A percentile compares a stretch with the other conserved stretches of the same genome.
These are phyloP conservation scores for Datisca glomerata DNA, from an alignment of 306 rosid species.

Conservation along the genomic window DNA sequence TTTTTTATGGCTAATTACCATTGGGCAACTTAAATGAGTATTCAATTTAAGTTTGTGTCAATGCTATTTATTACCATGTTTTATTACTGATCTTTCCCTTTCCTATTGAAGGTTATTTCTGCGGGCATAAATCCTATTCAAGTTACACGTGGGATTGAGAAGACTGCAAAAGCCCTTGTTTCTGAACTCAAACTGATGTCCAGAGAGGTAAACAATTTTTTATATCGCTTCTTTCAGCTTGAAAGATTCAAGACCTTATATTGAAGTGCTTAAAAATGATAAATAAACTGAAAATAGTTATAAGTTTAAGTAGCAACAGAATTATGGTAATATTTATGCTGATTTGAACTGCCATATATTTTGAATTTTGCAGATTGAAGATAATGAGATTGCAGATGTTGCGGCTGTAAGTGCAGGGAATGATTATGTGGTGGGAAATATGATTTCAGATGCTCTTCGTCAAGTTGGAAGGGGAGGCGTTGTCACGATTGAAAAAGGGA, in stretches of 20 bases:
- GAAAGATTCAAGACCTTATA: background rate
- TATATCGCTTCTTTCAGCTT: background rate
- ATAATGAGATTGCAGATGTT: slow-evolving; percentile 72
- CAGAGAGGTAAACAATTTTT: slow-evolving; percentile 42
- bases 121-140: slow-evolving; percentile 89
- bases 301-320: slow-evolving; percentile 7
- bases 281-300: background rate
- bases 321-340: too few relatives aligned
- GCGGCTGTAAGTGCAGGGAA: slow-evolving; percentile 93
- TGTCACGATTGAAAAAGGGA: slow-evolving; percentile 72
- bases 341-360: slow-evolving; percentile 14
- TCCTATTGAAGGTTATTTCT: slow-evolving; percentile 53
- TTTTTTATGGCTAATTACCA: too few relatives aligned
- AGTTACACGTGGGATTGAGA: slow-evolving; percentile 82
- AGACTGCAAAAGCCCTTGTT: slow-evolving; percentile 68
- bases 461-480: slow-evolving; percentile 77
- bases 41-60: too few relatives aligned
- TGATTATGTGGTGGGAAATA: slow-evolving; percentile 56
- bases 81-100: slow-evolving; percentile 1
- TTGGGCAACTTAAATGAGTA: too few relatives aligned
- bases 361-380: slow-evolving; percentile 51
- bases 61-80: too few relatives aligned
- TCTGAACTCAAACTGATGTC: slow-evolving; percentile 68
- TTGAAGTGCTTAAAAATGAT: background rate
- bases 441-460: slow-evolving; percentile 67